Evolutionary conservation across 805 yeast species (phyloP).

Genomic region (Spathaspora hagerdaliae): DNA sequence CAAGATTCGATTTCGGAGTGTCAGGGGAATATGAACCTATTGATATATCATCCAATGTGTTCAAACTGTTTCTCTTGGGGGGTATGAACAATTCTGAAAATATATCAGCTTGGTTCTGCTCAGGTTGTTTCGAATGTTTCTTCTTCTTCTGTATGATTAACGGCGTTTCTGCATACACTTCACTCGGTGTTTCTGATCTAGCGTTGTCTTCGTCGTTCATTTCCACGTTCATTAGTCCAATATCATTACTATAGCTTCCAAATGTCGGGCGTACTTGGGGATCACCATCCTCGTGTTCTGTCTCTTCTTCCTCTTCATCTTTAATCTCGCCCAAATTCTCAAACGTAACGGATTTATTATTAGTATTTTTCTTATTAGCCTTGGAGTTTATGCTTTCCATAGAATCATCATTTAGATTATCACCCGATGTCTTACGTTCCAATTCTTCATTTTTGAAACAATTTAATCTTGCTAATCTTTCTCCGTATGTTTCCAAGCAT

Average conservation of each 20-base stretch:
- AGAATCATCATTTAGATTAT: slow-evolving; percentile 1
- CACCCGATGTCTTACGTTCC: slow-evolving; percentile 29
- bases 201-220: not conserved
- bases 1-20: slow-evolving; percentile 19
- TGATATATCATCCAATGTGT: slow-evolving; percentile 18
- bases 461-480: slow-evolving; percentile 85
- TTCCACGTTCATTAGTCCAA: not conserved
- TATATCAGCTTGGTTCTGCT: not conserved
- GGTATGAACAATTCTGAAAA: slow-evolving; percentile 2
- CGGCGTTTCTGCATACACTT: slow-evolving; percentile 33
- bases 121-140: not conserved
- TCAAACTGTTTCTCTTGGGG: slow-evolving; percentile 1
- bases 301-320: slow-evolving; percentile 13
- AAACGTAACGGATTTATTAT: slow-evolving; percentile 36
- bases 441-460: slow-evolving; percentile 86
- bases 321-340: slow-evolving; percentile 29
- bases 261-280: not conserved
- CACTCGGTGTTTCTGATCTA: slow-evolving; percentile 41
- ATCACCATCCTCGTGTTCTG: slow-evolving; percentile 2
- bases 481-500: slow-evolving; percentile 85
- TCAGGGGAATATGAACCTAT: slow-evolving; percentile 38
- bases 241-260: not conserved
- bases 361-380: slow-evolving; percentile 3
- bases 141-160: slow-evolving; percentile 26
- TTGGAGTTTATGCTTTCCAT: not conserved